Evolutionary conservation across 371 early-diverging fungal genomes (phyloP), one percentile per base, ranked within the genome.

Genomic region (Apophysomyces sp.): DNA sequence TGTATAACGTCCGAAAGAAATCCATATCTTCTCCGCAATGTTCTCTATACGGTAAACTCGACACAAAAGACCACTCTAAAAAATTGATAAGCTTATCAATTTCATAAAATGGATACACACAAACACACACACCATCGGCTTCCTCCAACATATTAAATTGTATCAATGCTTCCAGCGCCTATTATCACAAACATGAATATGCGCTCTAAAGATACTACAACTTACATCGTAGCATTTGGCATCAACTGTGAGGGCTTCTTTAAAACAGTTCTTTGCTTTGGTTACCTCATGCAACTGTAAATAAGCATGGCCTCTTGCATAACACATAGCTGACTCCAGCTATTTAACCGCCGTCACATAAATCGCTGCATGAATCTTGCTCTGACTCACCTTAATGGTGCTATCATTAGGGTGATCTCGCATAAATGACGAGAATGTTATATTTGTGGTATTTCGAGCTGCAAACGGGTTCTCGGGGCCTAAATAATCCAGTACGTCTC

Each of bases 291-390:
- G 73, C 30, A 77, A 59, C n/a, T 83, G 68, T 21, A 85, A 66
- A 60, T 79, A 86, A 2, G 84, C 83, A 18, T 76, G 59, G 34
- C 91, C 93, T 58, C 86, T 74, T 5, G 87, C 77, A 66, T 81
- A 88, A 40, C 82, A 86, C 79, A 89, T 80, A 8, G 80, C 71
- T n/a, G 91, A 76, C 65, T 86, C 87, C 29, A 87, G 64, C 84
- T 89, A 65, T 3, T 66, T 11, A 34, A 34, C 13, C 11, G 13
- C n/a, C n/a, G 49, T 51, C 31, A n/a, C 29, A 28, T 28, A 5
- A 15, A n/a, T 40, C 24, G 28, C 12, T 36, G 66, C 7, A 3
- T 16, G 44, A 55, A 29, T 34, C 36, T 34, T 21, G 15, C 26
- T n/a, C 18, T 36, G 4, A 41, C 24, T 57, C 34, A 37, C 31